phyloP scores from a whole-genome alignment of 2,329 filamentous ascomycete genomes.

The Claviceps sp. region DNA sequence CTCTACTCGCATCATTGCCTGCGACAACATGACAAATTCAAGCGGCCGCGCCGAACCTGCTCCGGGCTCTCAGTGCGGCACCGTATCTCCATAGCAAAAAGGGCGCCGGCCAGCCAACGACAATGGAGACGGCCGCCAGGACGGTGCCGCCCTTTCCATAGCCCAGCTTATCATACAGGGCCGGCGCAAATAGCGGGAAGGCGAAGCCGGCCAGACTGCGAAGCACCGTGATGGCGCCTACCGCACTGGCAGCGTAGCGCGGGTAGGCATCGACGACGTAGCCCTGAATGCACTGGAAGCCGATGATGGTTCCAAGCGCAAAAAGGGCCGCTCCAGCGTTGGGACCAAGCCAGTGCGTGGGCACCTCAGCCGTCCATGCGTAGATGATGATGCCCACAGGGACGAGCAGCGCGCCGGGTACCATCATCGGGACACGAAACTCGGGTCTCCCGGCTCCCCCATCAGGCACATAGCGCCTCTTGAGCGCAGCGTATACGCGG shows the following conservation, averaged over 20 bases:
- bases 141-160: slow-evolving; percentile 29
- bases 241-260: slow-evolving; percentile 31
- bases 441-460: slow-evolving; percentile 23
- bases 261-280: slow-evolving; percentile 35
- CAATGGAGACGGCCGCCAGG: slow-evolving; percentile 30
- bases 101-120: slow-evolving; percentile 1
- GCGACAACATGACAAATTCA: neutral
- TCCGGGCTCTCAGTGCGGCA: neutral
- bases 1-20: too few relatives aligned
- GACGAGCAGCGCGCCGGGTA: slow-evolving; percentile 25
- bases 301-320: slow-evolving; percentile 21
- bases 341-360: slow-evolving; percentile 31
- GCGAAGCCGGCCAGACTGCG: slow-evolving; percentile 36
- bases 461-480: neutral
- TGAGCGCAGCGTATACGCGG: slow-evolving; percentile 28
- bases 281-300: slow-evolving; percentile 31
- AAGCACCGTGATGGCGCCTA: slow-evolving; percentile 30
- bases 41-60: neutral
- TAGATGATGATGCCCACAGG: slow-evolving; percentile 28
- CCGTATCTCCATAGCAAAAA: slow-evolving; percentile 2
- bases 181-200: slow-evolving; percentile 36
- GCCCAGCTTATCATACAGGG: slow-evolving; percentile 28
- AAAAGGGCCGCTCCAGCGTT: slow-evolving; percentile 29
- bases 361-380: slow-evolving; percentile 14
- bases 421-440: slow-evolving; percentile 29